Evolutionary conservation across 73 alveolate species (phyloP), one percentile per base, ranked within the genome.

Genomic region (Paramecium octaurelia): DNA sequence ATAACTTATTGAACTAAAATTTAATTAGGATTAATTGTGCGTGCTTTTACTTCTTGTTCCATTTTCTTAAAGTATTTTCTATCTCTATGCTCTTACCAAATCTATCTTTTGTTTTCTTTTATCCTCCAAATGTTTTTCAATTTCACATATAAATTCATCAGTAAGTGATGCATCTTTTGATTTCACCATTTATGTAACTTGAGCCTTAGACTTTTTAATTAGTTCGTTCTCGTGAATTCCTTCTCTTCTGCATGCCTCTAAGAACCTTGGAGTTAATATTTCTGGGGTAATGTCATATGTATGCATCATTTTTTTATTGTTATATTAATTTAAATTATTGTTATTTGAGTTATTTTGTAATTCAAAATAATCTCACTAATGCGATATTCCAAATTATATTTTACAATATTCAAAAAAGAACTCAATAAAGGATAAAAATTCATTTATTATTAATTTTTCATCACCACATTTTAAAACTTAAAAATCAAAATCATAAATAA

Each of bases 231-330:
- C 27, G 24, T 42, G 91, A 80, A 80, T 12, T 16, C 91, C 91
- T 80, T 80, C 91, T 35, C 91, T 80, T 80, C 73, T 80, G 36
- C 91, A 80, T 7, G 91, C 91, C 23, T 80, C 91, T 6, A 80
- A 8, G 29, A 80, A 80, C 8, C 91, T 80, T 18, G 91, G 91
- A 46, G 91, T 80, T 43, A 80, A 35, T 20, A 64, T 80, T 44
- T 40, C 91, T 18, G 46, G 9, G 3, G 91, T 42, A 12, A 80
- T 80, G 10, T 44, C 57, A 46, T 44, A 80, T 20, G 75, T 23
- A 64, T 34, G 42, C 84, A 64, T 64, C 27, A 64, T 54, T 54
- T 18, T 54, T 54, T 16, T 54, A n/a, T n/a, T 54, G 48, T 40
- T 40, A 40, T 40, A 54, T 54, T 54, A 54, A 54, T 18, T 54